phyloP scores from a whole-genome alignment of 1,284 basidiomycete species.

The Ustilago lituana region DNA sequence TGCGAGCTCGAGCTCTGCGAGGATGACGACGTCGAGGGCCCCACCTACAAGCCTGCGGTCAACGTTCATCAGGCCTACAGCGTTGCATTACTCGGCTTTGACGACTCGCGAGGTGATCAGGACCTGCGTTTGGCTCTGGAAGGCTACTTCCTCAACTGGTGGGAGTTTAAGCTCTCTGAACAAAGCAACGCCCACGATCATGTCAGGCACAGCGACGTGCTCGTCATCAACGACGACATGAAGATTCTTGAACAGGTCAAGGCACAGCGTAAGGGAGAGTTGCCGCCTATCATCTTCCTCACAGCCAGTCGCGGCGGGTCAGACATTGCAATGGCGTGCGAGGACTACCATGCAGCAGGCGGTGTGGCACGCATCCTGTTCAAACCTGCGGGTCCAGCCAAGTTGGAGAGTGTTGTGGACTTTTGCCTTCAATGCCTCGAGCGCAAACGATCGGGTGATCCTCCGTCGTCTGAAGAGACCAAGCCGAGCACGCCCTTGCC shows the following conservation, averaged over 20 bases:
- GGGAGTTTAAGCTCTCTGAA: conserved; percentile 74
- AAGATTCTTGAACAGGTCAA: conserved; percentile 69
- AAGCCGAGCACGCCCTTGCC: conserved; percentile 54
- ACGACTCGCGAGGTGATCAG: conserved; percentile 75
- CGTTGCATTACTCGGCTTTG: conserved; percentile 80
- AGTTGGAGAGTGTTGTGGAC: conserved; percentile 76
- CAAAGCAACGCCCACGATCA: conserved; percentile 9
- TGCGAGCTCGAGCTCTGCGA: conserved; percentile 77
- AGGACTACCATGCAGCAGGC: conserved; percentile 80
- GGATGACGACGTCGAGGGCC: conserved; percentile 48
- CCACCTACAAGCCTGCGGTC: conserved; percentile 69
- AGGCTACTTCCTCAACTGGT: conserved; percentile 79
- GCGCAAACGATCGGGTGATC: conserved; percentile 44
- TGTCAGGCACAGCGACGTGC: conserved; percentile 73
- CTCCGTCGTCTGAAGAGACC: conserved; percentile 42
- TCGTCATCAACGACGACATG: conserved; percentile 84
- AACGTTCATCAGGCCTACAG: conserved; percentile 70
- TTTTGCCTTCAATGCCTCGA: conserved; percentile 76
- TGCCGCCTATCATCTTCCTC: conserved; percentile 78
- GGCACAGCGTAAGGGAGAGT: conserved; percentile 56
- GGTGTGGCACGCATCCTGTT: conserved; percentile 85
- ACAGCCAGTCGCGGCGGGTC: conserved; percentile 77
- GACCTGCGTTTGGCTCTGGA: conserved; percentile 75
- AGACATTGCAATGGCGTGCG: conserved; percentile 73
- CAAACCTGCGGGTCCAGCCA: conserved; percentile 87